A percentile compares a stretch with the other conserved stretches of the same genome.
phyloP scores from a whole-genome alignment of 2,329 filamentous ascomycete genomes.

The Fusarium robinianum region DNA sequence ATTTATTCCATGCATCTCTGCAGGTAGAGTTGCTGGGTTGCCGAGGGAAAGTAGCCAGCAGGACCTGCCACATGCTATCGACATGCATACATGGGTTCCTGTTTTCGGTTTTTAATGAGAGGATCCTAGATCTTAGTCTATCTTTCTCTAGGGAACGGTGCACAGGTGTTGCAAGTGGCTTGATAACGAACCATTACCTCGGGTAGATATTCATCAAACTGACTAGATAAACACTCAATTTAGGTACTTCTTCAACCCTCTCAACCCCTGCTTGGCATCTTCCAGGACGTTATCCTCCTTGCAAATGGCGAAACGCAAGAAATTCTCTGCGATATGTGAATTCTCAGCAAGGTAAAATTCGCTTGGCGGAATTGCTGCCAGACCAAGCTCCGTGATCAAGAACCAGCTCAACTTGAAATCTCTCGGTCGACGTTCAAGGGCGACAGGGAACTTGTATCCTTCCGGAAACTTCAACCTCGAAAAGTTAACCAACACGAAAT shows the following conservation, averaged over 20 bases:
- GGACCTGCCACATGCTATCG: too few species aligned
- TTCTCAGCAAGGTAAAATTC: constrained; percentile 89
- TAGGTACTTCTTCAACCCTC: constrained; percentile 1
- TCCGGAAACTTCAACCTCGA: constrained; percentile 55
- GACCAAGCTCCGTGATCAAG: constrained; percentile 88
- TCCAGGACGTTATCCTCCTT: constrained; percentile 83
- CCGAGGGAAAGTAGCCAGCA: too few species aligned
- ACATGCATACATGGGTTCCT: too few species aligned
- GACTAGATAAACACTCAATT: background rate
- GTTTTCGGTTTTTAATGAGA: too few species aligned
- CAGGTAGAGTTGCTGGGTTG: too few species aligned
- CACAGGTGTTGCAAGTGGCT: too few species aligned
- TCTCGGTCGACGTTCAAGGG: constrained; percentile 61
- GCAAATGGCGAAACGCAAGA: constrained; percentile 87
- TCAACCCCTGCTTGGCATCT: constrained; percentile 64
- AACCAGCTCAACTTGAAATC: constrained; percentile 95
- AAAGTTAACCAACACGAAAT: constrained; percentile 95
- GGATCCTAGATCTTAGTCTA: too few species aligned
- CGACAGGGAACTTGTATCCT: background rate
- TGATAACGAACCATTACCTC: too few species aligned
- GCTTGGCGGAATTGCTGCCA: constrained; percentile 88
- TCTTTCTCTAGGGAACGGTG: too few species aligned
- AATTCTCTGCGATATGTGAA: constrained; percentile 80
- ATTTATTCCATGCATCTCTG: too few species aligned
- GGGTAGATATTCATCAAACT: too few species aligned